Percentiles rank a stretch among this genome's conserved stretches.
Evolutionary conservation across 495 filamentous ascomycete species (phyloP).

Genomic region (Podospora australis): DNA sequence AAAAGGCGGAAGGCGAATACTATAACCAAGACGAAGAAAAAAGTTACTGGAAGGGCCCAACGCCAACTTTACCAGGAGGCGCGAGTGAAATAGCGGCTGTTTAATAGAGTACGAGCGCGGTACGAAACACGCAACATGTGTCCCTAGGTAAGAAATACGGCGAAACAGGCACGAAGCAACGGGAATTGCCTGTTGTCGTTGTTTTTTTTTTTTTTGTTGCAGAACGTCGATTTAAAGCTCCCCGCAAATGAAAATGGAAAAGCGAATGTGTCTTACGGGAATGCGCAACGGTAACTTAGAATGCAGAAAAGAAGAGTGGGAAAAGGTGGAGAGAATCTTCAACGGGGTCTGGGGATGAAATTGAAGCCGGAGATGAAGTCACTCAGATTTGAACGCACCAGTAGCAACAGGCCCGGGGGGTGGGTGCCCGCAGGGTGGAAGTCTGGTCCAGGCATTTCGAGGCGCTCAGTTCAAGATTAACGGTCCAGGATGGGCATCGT

Average conservation of each 20-base stretch:
- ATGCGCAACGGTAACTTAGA: constrained; percentile 2
- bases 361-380: constrained; percentile 30
- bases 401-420: neutral
- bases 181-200: no score
- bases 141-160: neutral
- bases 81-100: neutral
- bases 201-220: no score
- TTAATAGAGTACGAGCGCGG: neutral
- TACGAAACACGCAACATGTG: neutral
- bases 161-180: neutral
- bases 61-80: neutral
- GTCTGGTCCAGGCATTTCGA: neutral
- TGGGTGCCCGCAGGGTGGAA: neutral
- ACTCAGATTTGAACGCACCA: constrained; percentile 18
- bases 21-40: constrained; percentile 1
- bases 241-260: no score
- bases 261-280: constrained; percentile 5
- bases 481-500: neutral
- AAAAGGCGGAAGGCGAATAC: no score
- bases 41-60: neutral
- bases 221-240: no score
- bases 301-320: constrained; percentile 7
- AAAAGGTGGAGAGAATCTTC: constrained; percentile 4
- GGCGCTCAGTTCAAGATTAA: neutral
- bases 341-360: constrained; percentile 16